phyloP scores from a whole-genome alignment of 176 grass and related monocot species.

The Phragmites australis region DNA sequence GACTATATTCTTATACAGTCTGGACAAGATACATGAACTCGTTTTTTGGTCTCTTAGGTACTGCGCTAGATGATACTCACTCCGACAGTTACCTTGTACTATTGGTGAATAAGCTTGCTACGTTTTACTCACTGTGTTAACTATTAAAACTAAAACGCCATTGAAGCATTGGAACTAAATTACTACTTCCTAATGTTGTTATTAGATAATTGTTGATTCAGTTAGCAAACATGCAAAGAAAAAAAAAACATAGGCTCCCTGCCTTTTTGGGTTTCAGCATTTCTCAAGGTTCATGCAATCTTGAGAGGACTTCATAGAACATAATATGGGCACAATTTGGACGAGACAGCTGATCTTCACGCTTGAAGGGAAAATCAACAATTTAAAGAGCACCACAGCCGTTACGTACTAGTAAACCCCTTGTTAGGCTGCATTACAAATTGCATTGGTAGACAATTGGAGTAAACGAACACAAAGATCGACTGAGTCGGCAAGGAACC shows the following conservation, averaged over 20 bases:
- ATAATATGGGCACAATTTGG: not conserved
- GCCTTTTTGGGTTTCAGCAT: not conserved
- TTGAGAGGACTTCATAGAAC: not conserved
- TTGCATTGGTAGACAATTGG: not conserved
- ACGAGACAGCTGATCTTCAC: not conserved
- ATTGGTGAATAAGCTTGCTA: slow-evolving; percentile 9
- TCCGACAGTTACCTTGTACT: not conserved
- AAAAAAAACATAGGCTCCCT: not conserved
- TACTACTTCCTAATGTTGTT: not conserved
- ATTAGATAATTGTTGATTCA: not conserved
- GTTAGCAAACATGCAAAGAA: slow-evolving; percentile 18
- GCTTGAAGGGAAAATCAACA: not conserved
- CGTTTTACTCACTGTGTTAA: not conserved
- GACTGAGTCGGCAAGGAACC: not conserved
- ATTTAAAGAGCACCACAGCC: not conserved
- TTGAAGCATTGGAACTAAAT: not conserved
- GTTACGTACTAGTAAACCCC: not conserved
- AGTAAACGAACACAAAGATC: not conserved
- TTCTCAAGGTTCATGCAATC: not conserved
- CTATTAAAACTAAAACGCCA: not conserved
- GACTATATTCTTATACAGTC: not conserved
- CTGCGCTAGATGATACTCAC: not conserved
- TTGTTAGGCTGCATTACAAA: not conserved
- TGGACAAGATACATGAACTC: not conserved
- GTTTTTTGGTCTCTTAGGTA: not conserved